Percentiles rank a stretch among this genome's conserved stretches.
phyloP scores from a whole-genome alignment of 768 basidiomycete species.

The Russula virescens region DNA sequence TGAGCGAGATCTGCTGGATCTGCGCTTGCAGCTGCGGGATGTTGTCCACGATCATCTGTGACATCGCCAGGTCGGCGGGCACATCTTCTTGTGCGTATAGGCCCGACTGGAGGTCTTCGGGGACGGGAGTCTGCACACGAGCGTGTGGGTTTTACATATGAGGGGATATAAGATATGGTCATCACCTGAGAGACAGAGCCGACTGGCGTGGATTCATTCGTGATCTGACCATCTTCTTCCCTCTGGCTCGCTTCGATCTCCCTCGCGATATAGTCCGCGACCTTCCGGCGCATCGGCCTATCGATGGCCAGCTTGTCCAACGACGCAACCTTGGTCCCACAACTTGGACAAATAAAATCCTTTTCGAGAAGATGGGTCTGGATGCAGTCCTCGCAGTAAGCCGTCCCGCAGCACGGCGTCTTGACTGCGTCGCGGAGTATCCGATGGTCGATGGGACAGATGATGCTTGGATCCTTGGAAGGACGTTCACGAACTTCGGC shows the following conservation, averaged over 20 bases:
- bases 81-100: slow-evolving; percentile 70
- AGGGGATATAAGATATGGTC: background rate
- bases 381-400: slow-evolving; percentile 97
- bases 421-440: slow-evolving; percentile 92
- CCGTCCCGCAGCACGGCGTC: slow-evolving; percentile 88
- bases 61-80: slow-evolving; percentile 58
- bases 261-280: slow-evolving; percentile 76
- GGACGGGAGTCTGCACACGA: slow-evolving; percentile 14
- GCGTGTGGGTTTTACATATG: background rate
- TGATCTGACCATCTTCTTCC: slow-evolving; percentile 37
- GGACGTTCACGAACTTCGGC: slow-evolving; percentile 85
- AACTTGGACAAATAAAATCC: slow-evolving; percentile 92
- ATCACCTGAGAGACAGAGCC: slow-evolving; percentile 14
- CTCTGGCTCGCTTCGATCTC: slow-evolving; percentile 72
- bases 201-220: slow-evolving; percentile 12
- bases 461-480: slow-evolving; percentile 71
- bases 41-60: slow-evolving; percentile 63
- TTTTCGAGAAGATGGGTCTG: slow-evolving; percentile 90
- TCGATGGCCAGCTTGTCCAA: slow-evolving; percentile 83
- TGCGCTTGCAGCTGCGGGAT: slow-evolving; percentile 84
- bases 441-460: slow-evolving; percentile 89
- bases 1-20: slow-evolving; percentile 69
- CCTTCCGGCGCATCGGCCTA: slow-evolving; percentile 70
- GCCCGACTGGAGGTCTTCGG: slow-evolving; percentile 39
- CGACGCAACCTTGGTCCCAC: slow-evolving; percentile 80